These are phyloP conservation scores for Flaveria bidentis DNA, from an alignment of 129 eudicot genomes.

Conservation along the genomic window DNA sequence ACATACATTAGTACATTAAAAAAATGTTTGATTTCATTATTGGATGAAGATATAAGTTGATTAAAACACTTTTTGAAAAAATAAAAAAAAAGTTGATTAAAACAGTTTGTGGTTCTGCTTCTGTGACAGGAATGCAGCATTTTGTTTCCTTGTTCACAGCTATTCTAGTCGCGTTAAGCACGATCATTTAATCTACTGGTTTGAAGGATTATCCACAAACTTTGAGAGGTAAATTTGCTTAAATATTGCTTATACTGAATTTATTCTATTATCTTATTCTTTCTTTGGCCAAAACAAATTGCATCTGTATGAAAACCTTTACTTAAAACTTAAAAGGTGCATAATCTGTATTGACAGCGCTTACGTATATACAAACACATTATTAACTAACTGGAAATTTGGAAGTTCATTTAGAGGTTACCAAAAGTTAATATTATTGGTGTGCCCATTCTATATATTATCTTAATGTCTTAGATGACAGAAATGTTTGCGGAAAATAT, in stretches of 20 bases:
- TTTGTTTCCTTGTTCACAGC: slow-evolving; percentile 61
- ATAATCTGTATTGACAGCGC: slow-evolving; percentile 1
- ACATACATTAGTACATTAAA: not conserved
- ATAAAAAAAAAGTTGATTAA: not conserved
- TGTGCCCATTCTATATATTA: not conserved
- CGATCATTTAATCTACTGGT: slow-evolving; percentile 68
- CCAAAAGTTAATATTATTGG: slow-evolving; percentile 14
- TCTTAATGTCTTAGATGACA: slow-evolving; percentile 17
- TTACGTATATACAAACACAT: not conserved
- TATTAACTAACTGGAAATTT: not conserved
- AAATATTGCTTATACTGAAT: slow-evolving; percentile 5
- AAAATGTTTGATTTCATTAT: slow-evolving; percentile 9
- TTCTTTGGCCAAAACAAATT: slow-evolving; percentile 16
- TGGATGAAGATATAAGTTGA: not conserved
- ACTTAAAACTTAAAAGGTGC: not conserved
- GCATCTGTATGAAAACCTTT: slow-evolving; percentile 6
- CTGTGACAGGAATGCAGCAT: slow-evolving; percentile 78
- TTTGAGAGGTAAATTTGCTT: slow-evolving; percentile 65
- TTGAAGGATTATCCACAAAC: slow-evolving; percentile 65
- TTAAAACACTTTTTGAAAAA: slow-evolving; percentile 6
- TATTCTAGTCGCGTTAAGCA: slow-evolving; percentile 52
- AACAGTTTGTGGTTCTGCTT: slow-evolving; percentile 13
- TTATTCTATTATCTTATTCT: slow-evolving; percentile 9
- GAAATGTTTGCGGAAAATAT: not conserved
- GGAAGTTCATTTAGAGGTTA: slow-evolving; percentile 14